Conservation (phyloP, 1,284 basidiomycete genomes). For the Agroathelia rolfsii region DNA sequence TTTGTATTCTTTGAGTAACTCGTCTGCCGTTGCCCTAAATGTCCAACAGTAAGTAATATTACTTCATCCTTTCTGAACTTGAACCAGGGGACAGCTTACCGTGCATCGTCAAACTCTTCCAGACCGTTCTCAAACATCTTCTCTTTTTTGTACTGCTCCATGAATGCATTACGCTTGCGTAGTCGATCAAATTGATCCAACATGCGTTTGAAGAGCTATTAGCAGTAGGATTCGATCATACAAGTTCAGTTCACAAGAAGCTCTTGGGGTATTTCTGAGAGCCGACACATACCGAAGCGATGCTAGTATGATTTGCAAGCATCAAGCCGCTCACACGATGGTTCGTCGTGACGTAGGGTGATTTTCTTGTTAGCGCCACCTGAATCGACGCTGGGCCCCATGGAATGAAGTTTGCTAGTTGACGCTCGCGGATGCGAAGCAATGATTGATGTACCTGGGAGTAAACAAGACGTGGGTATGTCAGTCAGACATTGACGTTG, state of each 20-base stretch:
- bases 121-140: slow-evolving; percentile 86
- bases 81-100: slow-evolving; percentile 35
- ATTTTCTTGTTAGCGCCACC: slow-evolving; percentile 88
- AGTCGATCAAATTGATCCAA: slow-evolving; percentile 91
- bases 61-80: slow-evolving; percentile 1
- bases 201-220: slow-evolving; percentile 89
- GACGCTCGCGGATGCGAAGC: slow-evolving; percentile 90
- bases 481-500: no score
- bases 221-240: slow-evolving; percentile 2
- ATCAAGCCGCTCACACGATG: slow-evolving; percentile 96
- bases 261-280: no score
- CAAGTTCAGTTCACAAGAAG: not conserved
- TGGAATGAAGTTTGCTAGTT: slow-evolving; percentile 96
- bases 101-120: slow-evolving; percentile 91
- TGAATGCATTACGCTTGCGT: slow-evolving; percentile 84
- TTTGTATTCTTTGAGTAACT: slow-evolving; percentile 84
- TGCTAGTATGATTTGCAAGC: slow-evolving; percentile 98
- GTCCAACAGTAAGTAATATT: no score
- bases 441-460: slow-evolving; percentile 92
- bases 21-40: slow-evolving; percentile 71
- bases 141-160: slow-evolving; percentile 98
- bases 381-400: slow-evolving; percentile 99
- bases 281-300: slow-evolving; percentile 67
- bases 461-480: slow-evolving; percentile 1
- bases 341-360: slow-evolving; percentile 80